A percentile compares a stretch with the other conserved stretches of the same genome.
Conservation (phyloP, 2,329 filamentous ascomycete species). For the Pseudogymnoascus sp. region DNA sequence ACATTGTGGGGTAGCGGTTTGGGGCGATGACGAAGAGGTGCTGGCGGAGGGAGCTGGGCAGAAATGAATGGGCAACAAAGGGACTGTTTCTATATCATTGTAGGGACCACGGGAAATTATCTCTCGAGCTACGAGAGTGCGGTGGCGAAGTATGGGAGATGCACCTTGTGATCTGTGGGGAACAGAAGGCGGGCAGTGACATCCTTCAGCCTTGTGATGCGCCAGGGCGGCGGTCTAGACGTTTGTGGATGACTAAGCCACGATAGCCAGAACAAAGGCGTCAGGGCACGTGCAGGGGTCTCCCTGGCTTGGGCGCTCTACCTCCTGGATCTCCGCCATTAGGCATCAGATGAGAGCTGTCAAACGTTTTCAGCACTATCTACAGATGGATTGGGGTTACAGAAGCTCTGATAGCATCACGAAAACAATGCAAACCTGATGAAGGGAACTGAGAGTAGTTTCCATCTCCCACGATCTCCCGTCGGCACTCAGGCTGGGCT, state of each 20-base stretch:
- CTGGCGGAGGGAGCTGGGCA: constrained; percentile 9
- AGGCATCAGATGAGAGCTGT: too few species aligned
- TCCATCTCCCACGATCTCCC: too few species aligned
- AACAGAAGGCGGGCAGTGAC: constrained; percentile 2
- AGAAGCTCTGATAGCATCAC: too few species aligned
- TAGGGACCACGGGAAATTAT: not conserved
- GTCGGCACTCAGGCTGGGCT: too few species aligned
- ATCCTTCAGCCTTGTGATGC: constrained; percentile 7
- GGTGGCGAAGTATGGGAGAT: not conserved
- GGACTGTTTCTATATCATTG: not conserved
- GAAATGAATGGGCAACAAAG: constrained; percentile 4
- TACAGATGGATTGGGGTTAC: too few species aligned
- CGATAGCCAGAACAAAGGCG: not conserved
- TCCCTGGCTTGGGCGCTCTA: too few species aligned
- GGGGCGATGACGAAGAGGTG: constrained; percentile 10
- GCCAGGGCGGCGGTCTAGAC: constrained; percentile 1
- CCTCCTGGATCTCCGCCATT: too few species aligned
- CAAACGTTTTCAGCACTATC: too few species aligned
- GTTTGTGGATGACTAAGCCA: not conserved
- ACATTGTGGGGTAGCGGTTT: not conserved
- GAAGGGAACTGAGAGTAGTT: too few species aligned
- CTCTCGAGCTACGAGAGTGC: not conserved
- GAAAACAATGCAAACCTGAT: too few species aligned
- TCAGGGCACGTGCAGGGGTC: not conserved
- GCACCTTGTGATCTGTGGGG: constrained; percentile 3